These are phyloP conservation scores for Pythium folliculosum DNA, from an alignment of 352 stramenopile species.

Conservation along the genomic window DNA sequence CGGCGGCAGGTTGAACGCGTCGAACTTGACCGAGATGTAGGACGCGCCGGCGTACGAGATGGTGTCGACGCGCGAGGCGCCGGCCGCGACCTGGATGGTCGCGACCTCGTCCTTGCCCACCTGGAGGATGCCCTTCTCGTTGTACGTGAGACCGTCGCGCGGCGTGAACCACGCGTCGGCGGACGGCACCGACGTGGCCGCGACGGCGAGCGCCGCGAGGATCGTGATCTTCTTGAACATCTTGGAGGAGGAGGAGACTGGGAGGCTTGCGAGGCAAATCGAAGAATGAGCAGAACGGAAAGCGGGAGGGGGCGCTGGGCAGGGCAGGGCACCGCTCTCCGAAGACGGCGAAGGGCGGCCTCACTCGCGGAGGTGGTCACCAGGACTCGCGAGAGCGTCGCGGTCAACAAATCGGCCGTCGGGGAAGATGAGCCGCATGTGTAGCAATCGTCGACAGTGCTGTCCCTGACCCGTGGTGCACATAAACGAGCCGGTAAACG, in stretches of 20 bases:
- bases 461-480: background rate
- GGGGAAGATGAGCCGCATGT: no score
- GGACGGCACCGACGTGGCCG: background rate
- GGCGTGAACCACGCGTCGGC: slow-evolving; percentile 6
- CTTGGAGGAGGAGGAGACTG: background rate
- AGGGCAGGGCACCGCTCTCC: background rate
- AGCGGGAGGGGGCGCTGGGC: background rate
- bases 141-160: slow-evolving; percentile 4
- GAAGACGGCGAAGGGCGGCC: no score
- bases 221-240: slow-evolving; percentile 22
- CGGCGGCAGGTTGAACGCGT: slow-evolving; percentile 50
- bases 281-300: slow-evolving; percentile 8
- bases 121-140: slow-evolving; percentile 18
- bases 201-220: slow-evolving; percentile 2
- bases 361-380: no score
- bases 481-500: background rate
- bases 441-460: background rate
- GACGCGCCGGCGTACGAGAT: slow-evolving; percentile 43
- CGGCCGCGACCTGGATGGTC: slow-evolving; percentile 11
- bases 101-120: slow-evolving; percentile 19
- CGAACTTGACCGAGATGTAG: slow-evolving; percentile 62
- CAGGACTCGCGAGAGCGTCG: no score
- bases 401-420: no score
- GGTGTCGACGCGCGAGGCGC: slow-evolving; percentile 8
- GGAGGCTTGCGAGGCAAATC: slow-evolving; percentile 6